Evolutionary conservation across 2,329 filamentous ascomycete species (phyloP).

Genomic region (Ophiosphaerella narmari): DNA sequence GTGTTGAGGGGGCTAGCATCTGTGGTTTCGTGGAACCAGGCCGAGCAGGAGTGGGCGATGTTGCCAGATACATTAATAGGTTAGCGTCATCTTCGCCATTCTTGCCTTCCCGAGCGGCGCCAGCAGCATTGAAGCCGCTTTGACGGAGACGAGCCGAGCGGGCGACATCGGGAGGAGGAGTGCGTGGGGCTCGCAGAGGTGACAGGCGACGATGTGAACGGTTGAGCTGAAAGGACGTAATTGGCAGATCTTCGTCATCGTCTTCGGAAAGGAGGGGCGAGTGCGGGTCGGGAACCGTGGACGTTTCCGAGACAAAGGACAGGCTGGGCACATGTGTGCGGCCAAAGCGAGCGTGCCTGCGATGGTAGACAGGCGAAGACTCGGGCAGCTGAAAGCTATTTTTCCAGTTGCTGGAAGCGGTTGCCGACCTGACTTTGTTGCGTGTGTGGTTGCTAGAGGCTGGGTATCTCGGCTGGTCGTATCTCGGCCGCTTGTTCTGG

Average conservation of each 20-base stretch:
- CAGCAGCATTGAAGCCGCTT: slow-evolving; percentile 45
- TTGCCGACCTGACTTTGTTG: slow-evolving; percentile 65
- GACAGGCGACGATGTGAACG: slow-evolving; percentile 71
- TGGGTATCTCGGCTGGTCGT: slow-evolving; percentile 38
- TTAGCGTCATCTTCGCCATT: slow-evolving; percentile 83
- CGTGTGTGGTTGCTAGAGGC: slow-evolving; percentile 66
- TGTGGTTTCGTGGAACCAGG: slow-evolving; percentile 51
- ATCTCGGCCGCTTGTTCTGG: slow-evolving; percentile 44
- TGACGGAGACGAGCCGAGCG: slow-evolving; percentile 48
- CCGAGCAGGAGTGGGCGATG: slow-evolving; percentile 85
- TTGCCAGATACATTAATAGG: slow-evolving; percentile 84
- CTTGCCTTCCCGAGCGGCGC: slow-evolving; percentile 52
- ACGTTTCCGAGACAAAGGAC: slow-evolving; percentile 76
- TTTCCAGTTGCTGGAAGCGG: slow-evolving; percentile 70
- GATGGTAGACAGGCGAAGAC: slow-evolving; percentile 83
- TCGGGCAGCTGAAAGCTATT: slow-evolving; percentile 75
- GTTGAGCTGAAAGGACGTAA: slow-evolving; percentile 70
- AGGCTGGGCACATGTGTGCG: slow-evolving; percentile 73
- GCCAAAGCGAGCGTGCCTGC: slow-evolving; percentile 71
- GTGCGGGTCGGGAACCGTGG: slow-evolving; percentile 66
- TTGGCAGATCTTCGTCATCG: slow-evolving; percentile 79
- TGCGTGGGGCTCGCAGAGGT: slow-evolving; percentile 63
- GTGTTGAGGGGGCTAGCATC: slow-evolving; percentile 58
- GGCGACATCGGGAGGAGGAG: slow-evolving; percentile 46
- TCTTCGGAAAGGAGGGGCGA: slow-evolving; percentile 71